A percentile compares a stretch with the other conserved stretches of the same genome.
Evolutionary conservation across 805 yeast species (phyloP).

Genomic region (Debaryomyces prosopidis): DNA sequence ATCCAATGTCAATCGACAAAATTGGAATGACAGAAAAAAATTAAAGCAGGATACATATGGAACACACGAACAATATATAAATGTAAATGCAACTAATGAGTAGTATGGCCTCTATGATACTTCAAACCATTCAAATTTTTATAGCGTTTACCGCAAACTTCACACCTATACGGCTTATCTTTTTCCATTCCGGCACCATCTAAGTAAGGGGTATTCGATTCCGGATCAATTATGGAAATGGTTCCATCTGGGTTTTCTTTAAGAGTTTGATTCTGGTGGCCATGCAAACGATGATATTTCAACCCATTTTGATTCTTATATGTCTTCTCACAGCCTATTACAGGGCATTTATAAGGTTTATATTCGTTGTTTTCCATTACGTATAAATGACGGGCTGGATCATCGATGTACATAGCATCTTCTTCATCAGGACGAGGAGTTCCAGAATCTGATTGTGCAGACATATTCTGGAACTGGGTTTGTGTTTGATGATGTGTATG

Average conservation of each 20-base stretch:
- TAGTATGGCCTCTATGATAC: slow-evolving; percentile 97
- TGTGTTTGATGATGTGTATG: slow-evolving; percentile 17
- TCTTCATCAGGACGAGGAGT: slow-evolving; percentile 53
- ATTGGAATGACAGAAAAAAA: neutral
- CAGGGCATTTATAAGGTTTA: slow-evolving; percentile 96
- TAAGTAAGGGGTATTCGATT: slow-evolving; percentile 81
- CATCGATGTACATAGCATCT: slow-evolving; percentile 84
- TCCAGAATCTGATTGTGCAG: slow-evolving; percentile 19
- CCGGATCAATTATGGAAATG: slow-evolving; percentile 89
- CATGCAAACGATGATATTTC: slow-evolving; percentile 93
- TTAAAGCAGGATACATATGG: slow-evolving; percentile 1
- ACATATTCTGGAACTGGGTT: slow-evolving; percentile 7
- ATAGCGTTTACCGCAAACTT: slow-evolving; percentile 96
- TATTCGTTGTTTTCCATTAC: slow-evolving; percentile 90
- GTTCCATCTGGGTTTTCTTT: slow-evolving; percentile 93
- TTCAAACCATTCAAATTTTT: slow-evolving; percentile 94
- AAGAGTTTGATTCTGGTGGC: slow-evolving; percentile 93
- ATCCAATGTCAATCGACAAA: neutral
- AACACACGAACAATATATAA: slow-evolving; percentile 1
- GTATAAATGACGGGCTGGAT: slow-evolving; percentile 92
- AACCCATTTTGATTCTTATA: slow-evolving; percentile 97
- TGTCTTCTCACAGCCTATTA: slow-evolving; percentile 95
- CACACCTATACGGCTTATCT: slow-evolving; percentile 98
- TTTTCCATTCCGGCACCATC: slow-evolving; percentile 95
- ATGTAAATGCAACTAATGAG: slow-evolving; percentile 55